Evolutionary conservation across 257 asterid species (phyloP), one percentile per base, ranked within the genome.

Genomic region (Solanum lycopersicoides): DNA sequence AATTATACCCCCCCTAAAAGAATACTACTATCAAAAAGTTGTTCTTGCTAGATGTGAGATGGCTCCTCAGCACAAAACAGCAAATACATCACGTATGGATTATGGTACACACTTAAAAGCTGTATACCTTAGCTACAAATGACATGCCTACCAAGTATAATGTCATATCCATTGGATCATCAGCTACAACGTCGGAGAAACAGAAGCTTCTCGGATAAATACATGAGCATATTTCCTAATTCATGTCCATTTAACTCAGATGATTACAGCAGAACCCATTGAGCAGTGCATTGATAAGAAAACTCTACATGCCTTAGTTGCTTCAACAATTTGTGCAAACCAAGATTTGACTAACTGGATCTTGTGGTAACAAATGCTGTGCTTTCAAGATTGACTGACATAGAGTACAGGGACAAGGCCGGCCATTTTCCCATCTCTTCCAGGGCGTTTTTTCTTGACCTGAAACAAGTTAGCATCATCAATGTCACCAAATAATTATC

Each of bases 391-490:
- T 86, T 89, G 95, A 75, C 93, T 95, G 90, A 97, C 98, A 87
- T 97, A 97, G 25, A 97, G 98, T 89, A 97, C 99, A 14, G 99
- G 99, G 87, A 97, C 99, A 50, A 97, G 95, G 59, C 99, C 99
- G 3, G 97, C 97, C 96, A 93, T 91, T 94, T 94, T 97, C n/a
- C 99, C 99, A 75, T 97, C 99, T 92, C 98, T 93, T 42, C 99
- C 98, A 2, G 98, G 97, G 12, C 98, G 97, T 90, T 95, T 97
- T 92, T 97, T 97, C 96, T 92, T 97, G 83, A 97, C 99, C 99
- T 97, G 98, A 86, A 92, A 42, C 25, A 66, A 66, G 68, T 23
- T 72, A 25, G 69, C 90, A 74, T 50, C 34, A 84, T 34, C 39
- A 76, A 30, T 32, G 68, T 71, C 73, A 50, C 56, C 68, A 34